Evolutionary conservation across 192 early-diverging fungal genomes (phyloP).

Genomic region (Radiomyces spectabilis): DNA sequence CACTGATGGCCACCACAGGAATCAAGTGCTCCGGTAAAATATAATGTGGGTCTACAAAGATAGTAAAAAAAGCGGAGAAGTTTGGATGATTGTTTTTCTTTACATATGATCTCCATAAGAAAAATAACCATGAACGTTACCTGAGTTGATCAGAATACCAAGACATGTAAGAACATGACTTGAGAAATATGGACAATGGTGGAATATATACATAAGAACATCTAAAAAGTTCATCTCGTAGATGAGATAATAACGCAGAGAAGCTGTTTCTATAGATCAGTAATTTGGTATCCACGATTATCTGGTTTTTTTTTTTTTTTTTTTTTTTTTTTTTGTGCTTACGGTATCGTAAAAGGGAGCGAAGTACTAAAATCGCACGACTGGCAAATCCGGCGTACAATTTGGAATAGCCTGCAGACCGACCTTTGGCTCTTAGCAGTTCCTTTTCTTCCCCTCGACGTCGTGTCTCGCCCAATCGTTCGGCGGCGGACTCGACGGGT

Average conservation of each 20-base stretch:
- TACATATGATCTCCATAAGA: not conserved
- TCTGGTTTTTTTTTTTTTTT: too few relatives aligned
- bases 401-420: not conserved
- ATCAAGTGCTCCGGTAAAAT: slow-evolving; percentile 5
- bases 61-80: not conserved
- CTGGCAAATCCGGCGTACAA: slow-evolving; percentile 2
- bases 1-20: not conserved
- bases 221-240: slow-evolving; percentile 15
- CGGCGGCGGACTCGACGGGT: slow-evolving; percentile 3
- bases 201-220: slow-evolving; percentile 16
- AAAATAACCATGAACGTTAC: not conserved
- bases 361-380: slow-evolving; percentile 10
- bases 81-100: not conserved
- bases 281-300: too few relatives aligned
- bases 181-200: slow-evolving; percentile 7
- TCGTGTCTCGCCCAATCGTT: not conserved
- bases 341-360: slow-evolving; percentile 12
- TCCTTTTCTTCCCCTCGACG: not conserved
- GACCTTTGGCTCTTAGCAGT: not conserved
- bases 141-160: slow-evolving; percentile 10
- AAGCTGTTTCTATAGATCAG: not conserved
- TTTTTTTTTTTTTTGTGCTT: not conserved
- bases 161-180: slow-evolving; percentile 14
- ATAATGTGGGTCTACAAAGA: not conserved
- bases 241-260: slow-evolving; percentile 13